Evolutionary conservation across 2,329 filamentous ascomycete genomes (phyloP), one percentile per base, ranked within the genome.

Genomic region (Phialophora verrucosa): DNA sequence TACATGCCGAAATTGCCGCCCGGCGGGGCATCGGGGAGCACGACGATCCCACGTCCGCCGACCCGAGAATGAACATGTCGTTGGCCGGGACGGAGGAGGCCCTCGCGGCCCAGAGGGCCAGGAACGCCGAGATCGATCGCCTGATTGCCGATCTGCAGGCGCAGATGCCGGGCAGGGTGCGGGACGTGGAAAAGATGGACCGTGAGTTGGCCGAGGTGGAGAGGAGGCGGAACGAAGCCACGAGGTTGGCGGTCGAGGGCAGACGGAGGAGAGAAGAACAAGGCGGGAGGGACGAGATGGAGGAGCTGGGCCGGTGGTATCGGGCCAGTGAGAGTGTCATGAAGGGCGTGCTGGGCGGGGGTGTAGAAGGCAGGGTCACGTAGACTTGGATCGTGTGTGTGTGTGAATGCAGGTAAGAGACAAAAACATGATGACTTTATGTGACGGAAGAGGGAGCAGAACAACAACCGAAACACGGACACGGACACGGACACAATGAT

Each of bases 231-330:
- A 78, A 76, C 47, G 80, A 81, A 65, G 76, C 77, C 20, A 78
- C 74, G 75, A 78, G 57, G 78, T 83, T 69, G 80, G 86, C 44
- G 77, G 84, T 65, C 75, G 84, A 76, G 74, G 78, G 74, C 23
- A 76, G 75, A 74, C 79, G 73, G 72, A 79, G 71, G 76, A 81
- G 74, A 68, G 75, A 78, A 38, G 75, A 81, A 44, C 17, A n/a
- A 62, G 81, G 81, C 2, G 79, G 81, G 65, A 80, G 78, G 62
- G 81, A 83, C 70, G 78, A 80, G 11, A 71, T 82, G 17, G 80
- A 81, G 67, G 79, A 82, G 66, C 76, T 78, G 74, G 81, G 80
- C 20, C 74, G 79, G 66, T 83, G 81, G 81, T 81, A 82, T 66
- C 75, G 75, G 60, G 76, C 78, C 20, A 76, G 76, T 4, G 79